phyloP scores from a whole-genome alignment of 192 early-diverging fungal genomes.

The Entomortierella chlamydospora region DNA sequence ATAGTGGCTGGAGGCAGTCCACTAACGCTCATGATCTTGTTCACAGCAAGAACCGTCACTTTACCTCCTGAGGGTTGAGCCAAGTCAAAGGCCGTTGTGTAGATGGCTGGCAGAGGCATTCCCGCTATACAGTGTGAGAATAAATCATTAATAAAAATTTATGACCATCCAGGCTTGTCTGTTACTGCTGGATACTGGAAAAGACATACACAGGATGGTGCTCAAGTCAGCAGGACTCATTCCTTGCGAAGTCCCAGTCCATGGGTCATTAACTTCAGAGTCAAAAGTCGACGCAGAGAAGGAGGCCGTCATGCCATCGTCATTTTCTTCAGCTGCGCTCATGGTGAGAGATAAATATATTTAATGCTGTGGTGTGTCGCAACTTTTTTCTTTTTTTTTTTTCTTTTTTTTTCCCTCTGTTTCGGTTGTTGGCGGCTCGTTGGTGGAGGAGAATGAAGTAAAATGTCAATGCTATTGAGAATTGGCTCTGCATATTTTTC shows the following conservation, averaged over 20 bases:
- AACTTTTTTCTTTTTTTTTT: no score
- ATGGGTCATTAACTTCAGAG: slow-evolving; percentile 31
- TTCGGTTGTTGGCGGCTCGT: neutral
- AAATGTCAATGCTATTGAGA: neutral
- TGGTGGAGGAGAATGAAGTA: neutral
- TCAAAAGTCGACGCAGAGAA: slow-evolving; percentile 48
- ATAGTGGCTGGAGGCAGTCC: slow-evolving; percentile 55
- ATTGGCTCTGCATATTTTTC: neutral
- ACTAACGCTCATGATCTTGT: slow-evolving; percentile 55
- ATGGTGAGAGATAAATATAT: slow-evolving; percentile 5
- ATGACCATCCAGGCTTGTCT: neutral
- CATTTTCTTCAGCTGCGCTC: slow-evolving; percentile 22
- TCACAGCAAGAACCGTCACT: slow-evolving; percentile 56
- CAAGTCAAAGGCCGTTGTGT: slow-evolving; percentile 57
- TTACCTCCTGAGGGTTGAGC: slow-evolving; percentile 56
- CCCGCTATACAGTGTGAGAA: slow-evolving; percentile 5
- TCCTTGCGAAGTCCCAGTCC: slow-evolving; percentile 19
- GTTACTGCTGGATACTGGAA: neutral
- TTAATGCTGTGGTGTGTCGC: neutral
- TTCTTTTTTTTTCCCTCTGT: neutral
- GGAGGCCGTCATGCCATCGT: slow-evolving; percentile 42
- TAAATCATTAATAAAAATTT: neutral
- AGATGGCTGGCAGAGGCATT: slow-evolving; percentile 56
- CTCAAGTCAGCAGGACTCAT: slow-evolving; percentile 16
- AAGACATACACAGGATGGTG: slow-evolving; percentile 32